Conservation (phyloP, 2,329 filamentous ascomycete genomes). For the Pseudonectria buxi region DNA sequence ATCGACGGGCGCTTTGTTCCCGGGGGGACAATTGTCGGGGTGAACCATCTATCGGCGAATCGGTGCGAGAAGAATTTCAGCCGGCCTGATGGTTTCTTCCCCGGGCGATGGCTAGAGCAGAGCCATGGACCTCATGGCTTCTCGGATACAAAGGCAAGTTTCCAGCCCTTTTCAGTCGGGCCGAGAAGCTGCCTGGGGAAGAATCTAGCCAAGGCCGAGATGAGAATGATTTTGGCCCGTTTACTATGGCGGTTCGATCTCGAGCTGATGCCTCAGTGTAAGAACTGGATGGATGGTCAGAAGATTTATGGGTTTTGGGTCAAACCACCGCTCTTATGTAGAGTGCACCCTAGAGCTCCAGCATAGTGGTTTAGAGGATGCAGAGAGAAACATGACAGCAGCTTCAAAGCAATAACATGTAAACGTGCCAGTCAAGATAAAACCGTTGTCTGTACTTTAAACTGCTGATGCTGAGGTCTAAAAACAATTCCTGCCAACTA, state of each 20-base stretch:
- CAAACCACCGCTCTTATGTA: constrained; percentile 10
- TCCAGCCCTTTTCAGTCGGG: constrained; percentile 13
- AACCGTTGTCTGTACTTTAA: too few relatives aligned
- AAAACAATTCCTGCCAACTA: too few relatives aligned
- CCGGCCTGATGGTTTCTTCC: constrained; percentile 5
- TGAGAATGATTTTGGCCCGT: constrained; percentile 10
- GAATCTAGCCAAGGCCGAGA: constrained; percentile 14
- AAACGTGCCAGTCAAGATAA: too few relatives aligned
- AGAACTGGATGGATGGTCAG: constrained; percentile 11
- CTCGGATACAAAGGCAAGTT: constrained; percentile 5
- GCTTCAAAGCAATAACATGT: too few relatives aligned
- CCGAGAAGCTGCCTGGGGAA: constrained; percentile 13
- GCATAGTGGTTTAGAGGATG: too few relatives aligned
- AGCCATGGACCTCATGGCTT: not conserved
- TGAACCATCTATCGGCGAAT: constrained; percentile 12
- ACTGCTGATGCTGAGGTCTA: too few relatives aligned
- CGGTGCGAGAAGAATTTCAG: constrained; percentile 8
- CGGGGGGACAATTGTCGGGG: constrained; percentile 10
- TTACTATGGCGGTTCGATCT: constrained; percentile 15
- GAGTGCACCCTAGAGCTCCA: not conserved
- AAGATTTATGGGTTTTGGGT: constrained; percentile 17
- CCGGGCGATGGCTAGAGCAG: constrained; percentile 8
- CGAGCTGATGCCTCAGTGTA: constrained; percentile 5
- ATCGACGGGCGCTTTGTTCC: constrained; percentile 13
- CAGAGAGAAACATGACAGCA: too few relatives aligned